Evolutionary conservation across 2,329 filamentous ascomycete species (phyloP), one percentile per base, ranked within the genome.

Genomic region (Pseudocercospora pini-densiflorae): DNA sequence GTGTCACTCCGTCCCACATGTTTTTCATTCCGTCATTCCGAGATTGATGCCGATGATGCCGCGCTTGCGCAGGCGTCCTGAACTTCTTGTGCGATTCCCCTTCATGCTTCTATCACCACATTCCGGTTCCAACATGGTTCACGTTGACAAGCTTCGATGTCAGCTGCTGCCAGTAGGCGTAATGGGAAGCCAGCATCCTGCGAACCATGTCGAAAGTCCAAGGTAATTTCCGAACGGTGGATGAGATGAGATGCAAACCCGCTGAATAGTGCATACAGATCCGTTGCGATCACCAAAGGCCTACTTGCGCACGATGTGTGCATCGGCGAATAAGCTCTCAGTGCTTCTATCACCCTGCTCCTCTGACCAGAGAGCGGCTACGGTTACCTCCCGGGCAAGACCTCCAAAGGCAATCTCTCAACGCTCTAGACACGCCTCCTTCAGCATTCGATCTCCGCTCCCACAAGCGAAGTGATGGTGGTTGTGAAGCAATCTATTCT

Each of bases 111-210:
- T 9, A 31, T 31, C 29, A 31, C 1, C 29, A 31, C 29, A 9
- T 7, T 31, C 8, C 29, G 29, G 29, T 31, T 45, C 40, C 19
- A 45, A 16, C 40, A 45, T 45, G 40, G 24, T 14, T 21, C 21
- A 8, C 45, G n/a, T 47, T 23, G n/a, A 36, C 9, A 8, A 9
- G 9, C 55, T 43, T 59, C 45, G n/a, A 33, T 59, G 53, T 33
- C 61, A 19, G 36, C 43, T 24, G 51, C 65, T 16, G 29, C 33
- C 14, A 68, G 63, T 21, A 61, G 70, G 29, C 67, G 67, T 1
- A 72, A 72, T 53, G 70, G 70, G 29, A 72, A 68, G 47, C 36
- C 53, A 29, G 67, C 69, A 5, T 69, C 69, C 7, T 71, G 69
- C 40, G 69, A 71, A 60, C 68, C 70, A 23, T 71, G 70, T 45